Percentiles rank a stretch among this genome's conserved stretches.
Conservation (phyloP, 345 rosid genomes). For the Salix dunnii region DNA sequence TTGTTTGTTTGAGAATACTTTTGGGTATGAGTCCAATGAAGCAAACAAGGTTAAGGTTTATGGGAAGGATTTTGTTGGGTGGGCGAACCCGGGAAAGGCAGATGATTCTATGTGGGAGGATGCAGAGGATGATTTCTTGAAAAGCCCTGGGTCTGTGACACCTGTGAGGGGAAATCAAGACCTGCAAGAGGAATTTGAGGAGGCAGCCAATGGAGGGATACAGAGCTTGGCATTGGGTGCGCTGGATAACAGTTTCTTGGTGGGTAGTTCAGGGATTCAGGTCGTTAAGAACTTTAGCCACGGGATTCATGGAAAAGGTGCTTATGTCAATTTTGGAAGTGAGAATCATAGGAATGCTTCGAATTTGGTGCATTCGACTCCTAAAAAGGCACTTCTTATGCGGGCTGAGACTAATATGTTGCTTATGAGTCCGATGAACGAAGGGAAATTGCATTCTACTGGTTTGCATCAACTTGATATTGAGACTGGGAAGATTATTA, state of each 20-base stretch:
- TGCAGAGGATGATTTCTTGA: slow-evolving; percentile 65
- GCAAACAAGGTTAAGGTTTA: slow-evolving; percentile 72
- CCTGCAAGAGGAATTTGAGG: slow-evolving; percentile 87
- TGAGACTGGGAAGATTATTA: slow-evolving; percentile 85
- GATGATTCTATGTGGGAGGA: slow-evolving; percentile 99
- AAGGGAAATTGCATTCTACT: slow-evolving; percentile 57
- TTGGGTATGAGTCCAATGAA: slow-evolving; percentile 78
- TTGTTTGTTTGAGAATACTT: slow-evolving; percentile 83
- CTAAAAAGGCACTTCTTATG: slow-evolving; percentile 88
- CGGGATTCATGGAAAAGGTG: slow-evolving; percentile 95
- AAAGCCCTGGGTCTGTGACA: slow-evolving; percentile 62
- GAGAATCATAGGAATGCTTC: slow-evolving; percentile 34
- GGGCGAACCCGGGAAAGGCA: slow-evolving; percentile 89
- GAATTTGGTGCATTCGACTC: slow-evolving; percentile 54
- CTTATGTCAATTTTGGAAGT: slow-evolving; percentile 65
- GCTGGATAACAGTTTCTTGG: slow-evolving; percentile 90
- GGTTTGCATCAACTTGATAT: slow-evolving; percentile 97
- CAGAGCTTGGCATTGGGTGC: slow-evolving; percentile 98
- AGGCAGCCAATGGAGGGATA: slow-evolving; percentile 81
- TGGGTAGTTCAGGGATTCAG: slow-evolving; percentile 84
- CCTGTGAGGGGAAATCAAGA: slow-evolving; percentile 59
- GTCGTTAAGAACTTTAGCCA: slow-evolving; percentile 88
- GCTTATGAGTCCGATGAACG: slow-evolving; percentile 86
- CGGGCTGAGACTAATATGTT: slow-evolving; percentile 95
- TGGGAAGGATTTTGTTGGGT: slow-evolving; percentile 87